Evolutionary conservation across 2,329 filamentous ascomycete species (phyloP), one percentile per base, ranked within the genome.

Genomic region (Plenodomus lindquistii): DNA sequence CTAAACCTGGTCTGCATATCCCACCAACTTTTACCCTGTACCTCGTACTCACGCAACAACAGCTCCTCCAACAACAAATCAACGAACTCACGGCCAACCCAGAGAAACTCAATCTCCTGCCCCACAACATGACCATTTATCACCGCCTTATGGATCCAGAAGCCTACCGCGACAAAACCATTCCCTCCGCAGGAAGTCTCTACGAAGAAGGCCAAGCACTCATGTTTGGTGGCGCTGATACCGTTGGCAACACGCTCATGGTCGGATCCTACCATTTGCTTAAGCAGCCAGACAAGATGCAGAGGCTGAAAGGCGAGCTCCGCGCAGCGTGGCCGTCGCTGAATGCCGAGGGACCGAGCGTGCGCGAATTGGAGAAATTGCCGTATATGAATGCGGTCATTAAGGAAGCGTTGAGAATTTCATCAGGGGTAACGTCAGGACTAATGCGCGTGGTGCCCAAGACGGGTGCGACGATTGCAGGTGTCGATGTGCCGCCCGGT

Each of bases 201-300:
- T 75, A 72, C 37, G 74, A 79, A 16, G 78, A 80, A 63, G 72
- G 71, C 1, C 71, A 75, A 55, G 72, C 74, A 0, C 63, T 80
- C 41, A 66, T 80, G 53, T 78, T 79, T 52, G 77, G 70, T 7
- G 78, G 77, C 13, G 69, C 69, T 11, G 76, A 79, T 46, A 79
- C 77, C 0, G 70, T 72, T 5, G 76, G 70, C 0, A 74, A 73
- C 35, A 68, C 75, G 1, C 52, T 77, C 7, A 74, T 73, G 64
- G 54, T 74, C 8, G 77, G 75, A 0, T 66, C 67, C 1, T 77
- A 70, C 48, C 64, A 78, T 41, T 45, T 79, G 20, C 60, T 79
- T 3, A 60, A 71, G 21, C 51, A 68, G 1, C 69, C 70, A 0
- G 50, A 58, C 1, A 55, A 70, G 15, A 48, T 73, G 29, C 42